A percentile compares a stretch with the other conserved stretches of the same genome.
Evolutionary conservation across 331 rosid species (phyloP).

Genomic region (Quercus tomentella): DNA sequence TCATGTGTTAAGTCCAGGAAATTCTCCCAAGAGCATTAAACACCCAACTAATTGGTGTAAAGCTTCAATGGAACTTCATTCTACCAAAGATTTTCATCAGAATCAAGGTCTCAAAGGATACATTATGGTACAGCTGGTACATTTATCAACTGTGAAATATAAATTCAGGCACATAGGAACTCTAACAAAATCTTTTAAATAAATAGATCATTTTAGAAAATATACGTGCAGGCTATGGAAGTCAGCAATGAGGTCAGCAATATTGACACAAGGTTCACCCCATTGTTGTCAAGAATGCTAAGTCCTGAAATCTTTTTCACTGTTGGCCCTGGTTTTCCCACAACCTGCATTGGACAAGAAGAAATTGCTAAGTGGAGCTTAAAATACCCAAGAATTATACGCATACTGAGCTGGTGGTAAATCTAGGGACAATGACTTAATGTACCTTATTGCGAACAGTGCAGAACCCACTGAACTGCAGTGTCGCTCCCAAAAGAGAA

Average conservation of each 20-base stretch:
- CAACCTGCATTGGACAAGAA: slow-evolving; percentile 49
- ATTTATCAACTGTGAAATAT: slow-evolving; percentile 4
- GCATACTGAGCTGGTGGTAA: background rate
- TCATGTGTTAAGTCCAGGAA: background rate
- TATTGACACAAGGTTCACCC: slow-evolving; percentile 74
- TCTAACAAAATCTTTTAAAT: background rate
- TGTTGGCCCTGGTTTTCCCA: slow-evolving; percentile 89
- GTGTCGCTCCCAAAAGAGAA: slow-evolving; percentile 92
- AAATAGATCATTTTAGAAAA: slow-evolving; percentile 38
- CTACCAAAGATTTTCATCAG: background rate
- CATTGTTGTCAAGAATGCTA: slow-evolving; percentile 81
- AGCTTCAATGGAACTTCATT: background rate
- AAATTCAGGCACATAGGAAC: slow-evolving; percentile 13
- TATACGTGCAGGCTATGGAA: slow-evolving; percentile 48
- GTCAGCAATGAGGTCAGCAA: slow-evolving; percentile 67
- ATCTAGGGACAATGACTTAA: slow-evolving; percentile 1
- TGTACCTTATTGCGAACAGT: slow-evolving; percentile 76
- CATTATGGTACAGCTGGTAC: slow-evolving; percentile 5
- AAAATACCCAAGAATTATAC: slow-evolving; percentile 1
- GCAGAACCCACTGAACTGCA: slow-evolving; percentile 91
- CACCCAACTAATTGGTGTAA: background rate
- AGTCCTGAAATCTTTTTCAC: slow-evolving; percentile 75
- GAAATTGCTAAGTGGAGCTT: background rate
- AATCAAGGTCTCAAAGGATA: background rate
- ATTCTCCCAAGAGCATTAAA: background rate